phyloP scores from a whole-genome alignment of 192 early-diverging fungal genomes.

The Kappamyces sp. region DNA sequence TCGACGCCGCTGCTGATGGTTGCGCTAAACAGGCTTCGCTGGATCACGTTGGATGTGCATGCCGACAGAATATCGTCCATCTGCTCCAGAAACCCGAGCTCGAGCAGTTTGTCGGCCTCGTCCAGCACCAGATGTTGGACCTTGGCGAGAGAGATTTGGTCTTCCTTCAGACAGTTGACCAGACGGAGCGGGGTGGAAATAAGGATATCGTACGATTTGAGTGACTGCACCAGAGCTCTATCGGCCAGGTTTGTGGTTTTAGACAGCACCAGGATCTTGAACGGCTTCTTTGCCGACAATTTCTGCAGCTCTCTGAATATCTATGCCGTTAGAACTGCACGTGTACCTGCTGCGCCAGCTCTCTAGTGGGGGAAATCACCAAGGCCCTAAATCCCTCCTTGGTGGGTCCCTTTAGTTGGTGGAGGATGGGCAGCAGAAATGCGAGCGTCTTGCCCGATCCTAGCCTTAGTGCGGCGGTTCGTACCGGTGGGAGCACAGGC shows the following conservation, averaged over 20 bases:
- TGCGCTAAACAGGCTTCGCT: constrained; percentile 87
- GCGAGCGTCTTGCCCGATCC: constrained; percentile 98
- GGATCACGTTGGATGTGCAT: constrained; percentile 62
- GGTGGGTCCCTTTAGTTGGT: constrained; percentile 70
- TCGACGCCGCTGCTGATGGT: constrained; percentile 90
- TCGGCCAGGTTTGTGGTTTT: constrained; percentile 70
- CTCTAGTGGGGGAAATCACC: constrained; percentile 90
- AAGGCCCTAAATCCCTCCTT: constrained; percentile 82
- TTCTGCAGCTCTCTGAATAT: constrained; percentile 79
- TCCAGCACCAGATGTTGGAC: constrained; percentile 90
- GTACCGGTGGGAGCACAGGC: constrained; percentile 95
- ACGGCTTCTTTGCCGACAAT: constrained; percentile 66
- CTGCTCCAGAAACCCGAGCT: constrained; percentile 72
- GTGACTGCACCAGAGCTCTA: constrained; percentile 61
- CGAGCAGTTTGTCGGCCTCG: constrained; percentile 95
- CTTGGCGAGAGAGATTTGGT: constrained; percentile 68
- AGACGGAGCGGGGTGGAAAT: constrained; percentile 90
- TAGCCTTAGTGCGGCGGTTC: no score
- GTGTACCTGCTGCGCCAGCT: constrained; percentile 74
- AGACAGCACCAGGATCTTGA: constrained; percentile 77
- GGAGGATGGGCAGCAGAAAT: constrained; percentile 85
- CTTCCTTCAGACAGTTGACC: constrained; percentile 77
- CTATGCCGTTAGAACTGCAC: constrained; percentile 33
- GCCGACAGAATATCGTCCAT: constrained; percentile 57
- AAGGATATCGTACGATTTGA: constrained; percentile 67